Conservation (phyloP, 108 stramenopile species). For the Schizochytrium sp. region DNA sequence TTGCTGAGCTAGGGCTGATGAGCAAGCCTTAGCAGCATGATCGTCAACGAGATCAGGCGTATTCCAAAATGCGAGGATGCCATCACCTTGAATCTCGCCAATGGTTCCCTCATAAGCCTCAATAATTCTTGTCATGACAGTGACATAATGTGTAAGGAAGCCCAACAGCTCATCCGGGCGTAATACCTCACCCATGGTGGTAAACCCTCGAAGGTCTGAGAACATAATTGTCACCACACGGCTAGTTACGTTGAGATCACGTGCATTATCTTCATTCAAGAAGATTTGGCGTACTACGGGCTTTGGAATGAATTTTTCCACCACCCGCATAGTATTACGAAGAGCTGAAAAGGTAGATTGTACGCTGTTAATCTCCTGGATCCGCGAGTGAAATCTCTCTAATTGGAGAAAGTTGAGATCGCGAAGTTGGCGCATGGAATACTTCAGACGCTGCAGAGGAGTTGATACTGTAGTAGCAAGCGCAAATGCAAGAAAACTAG, state of each 20-base stretch:
- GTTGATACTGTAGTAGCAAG: background rate
- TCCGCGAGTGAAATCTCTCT: background rate
- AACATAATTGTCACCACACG: background rate
- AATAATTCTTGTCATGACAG: background rate
- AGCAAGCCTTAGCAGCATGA: slow-evolving; percentile 35
- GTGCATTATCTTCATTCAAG: background rate
- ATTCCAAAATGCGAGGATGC: slow-evolving; percentile 45
- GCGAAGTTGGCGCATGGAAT: background rate
- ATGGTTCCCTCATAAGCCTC: slow-evolving; percentile 7
- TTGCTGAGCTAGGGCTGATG: slow-evolving; percentile 12
- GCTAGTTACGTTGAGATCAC: background rate
- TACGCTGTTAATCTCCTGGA: background rate
- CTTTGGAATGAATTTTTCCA: slow-evolving; percentile 1
- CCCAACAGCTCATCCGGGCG: background rate
- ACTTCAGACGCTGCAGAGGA: background rate
- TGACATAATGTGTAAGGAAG: background rate
- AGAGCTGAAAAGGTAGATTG: slow-evolving; percentile 2
- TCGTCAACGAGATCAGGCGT: slow-evolving; percentile 46
- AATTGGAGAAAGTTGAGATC: background rate
- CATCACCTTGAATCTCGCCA: slow-evolving; percentile 25
- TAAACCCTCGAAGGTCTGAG: slow-evolving; percentile 25
- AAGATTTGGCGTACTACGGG: slow-evolving; percentile 44
- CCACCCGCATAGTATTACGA: slow-evolving; percentile 29
- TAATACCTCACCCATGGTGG: background rate
- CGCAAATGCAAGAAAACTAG: background rate